These are phyloP conservation scores for Clonostachys byssicola DNA, from an alignment of 2,329 filamentous ascomycete species.

Conservation along the genomic window DNA sequence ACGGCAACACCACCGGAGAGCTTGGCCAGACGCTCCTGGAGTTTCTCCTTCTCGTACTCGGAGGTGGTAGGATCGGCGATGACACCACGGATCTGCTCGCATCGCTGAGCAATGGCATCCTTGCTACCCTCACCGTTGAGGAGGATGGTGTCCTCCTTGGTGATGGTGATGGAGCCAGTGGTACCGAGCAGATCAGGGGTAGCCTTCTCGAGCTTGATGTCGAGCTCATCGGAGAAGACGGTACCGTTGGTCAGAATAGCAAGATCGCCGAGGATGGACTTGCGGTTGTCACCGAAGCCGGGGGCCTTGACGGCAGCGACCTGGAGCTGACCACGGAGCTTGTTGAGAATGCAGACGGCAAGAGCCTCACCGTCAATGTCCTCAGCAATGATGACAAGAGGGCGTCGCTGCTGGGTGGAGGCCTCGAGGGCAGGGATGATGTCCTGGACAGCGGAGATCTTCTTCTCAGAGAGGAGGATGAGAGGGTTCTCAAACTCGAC, in stretches of 20 bases:
- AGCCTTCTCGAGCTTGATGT: conserved; percentile 98
- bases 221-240: conserved; percentile 97
- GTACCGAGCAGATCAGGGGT: conserved; percentile 94
- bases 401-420: conserved; percentile 90
- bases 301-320: conserved; percentile 98
- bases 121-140: conserved; percentile 96
- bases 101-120: conserved; percentile 88
- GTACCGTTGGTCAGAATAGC: conserved; percentile 94
- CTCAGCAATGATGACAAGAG: conserved; percentile 97
- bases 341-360: conserved; percentile 99
- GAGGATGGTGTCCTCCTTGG: conserved; percentile 99
- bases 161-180: conserved; percentile 98
- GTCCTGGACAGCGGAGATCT: conserved; percentile 98
- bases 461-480: conserved; percentile 99
- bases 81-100: conserved; percentile 98
- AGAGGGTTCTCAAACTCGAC: conserved; percentile 99
- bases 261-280: conserved; percentile 97
- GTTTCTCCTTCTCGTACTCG: conserved; percentile 99
- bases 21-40: conserved; percentile 99
- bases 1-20: conserved; percentile 98
- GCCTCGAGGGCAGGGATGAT: conserved; percentile 97
- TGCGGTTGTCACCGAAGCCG: conserved; percentile 99
- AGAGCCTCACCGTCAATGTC: conserved; percentile 98
- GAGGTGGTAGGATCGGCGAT: conserved; percentile 91
- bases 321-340: conserved; percentile 98